phyloP scores from a whole-genome alignment of 1,284 basidiomycete species.

The Volvariella surrecta region DNA sequence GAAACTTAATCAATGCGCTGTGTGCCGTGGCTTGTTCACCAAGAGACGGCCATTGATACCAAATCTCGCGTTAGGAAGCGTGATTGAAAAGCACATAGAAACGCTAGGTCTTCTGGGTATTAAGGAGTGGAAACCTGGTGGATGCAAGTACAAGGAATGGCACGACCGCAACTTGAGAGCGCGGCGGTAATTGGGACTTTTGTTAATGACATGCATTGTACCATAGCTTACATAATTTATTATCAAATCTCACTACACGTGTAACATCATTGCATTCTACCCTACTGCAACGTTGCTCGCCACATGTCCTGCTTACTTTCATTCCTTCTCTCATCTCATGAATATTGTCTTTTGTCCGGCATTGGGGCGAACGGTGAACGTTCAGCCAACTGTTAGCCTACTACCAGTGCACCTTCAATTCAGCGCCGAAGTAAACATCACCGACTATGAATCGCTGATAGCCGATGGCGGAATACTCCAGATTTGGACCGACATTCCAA shows the following conservation, averaged over 20 bases:
- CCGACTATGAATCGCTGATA: conserved; percentile 24
- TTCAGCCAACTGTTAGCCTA: conserved; percentile 14
- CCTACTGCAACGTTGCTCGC: not conserved
- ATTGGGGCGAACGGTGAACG: conserved; percentile 20
- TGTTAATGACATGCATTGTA: too few species aligned
- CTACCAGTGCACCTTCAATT: conserved; percentile 25
- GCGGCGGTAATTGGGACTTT: too few species aligned
- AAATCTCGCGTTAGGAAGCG: conserved; percentile 41
- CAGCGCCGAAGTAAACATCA: conserved; percentile 23
- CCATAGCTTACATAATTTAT: not conserved
- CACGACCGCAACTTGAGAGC: conserved; percentile 18
- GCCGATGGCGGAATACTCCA: conserved; percentile 28
- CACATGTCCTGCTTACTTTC: not conserved
- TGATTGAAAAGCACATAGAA: conserved; percentile 39
- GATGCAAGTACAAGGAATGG: conserved; percentile 36
- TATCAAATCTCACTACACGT: not conserved
- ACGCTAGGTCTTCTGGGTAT: conserved; percentile 29
- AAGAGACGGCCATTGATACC: conserved; percentile 34
- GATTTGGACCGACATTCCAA: conserved; percentile 37
- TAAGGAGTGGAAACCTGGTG: conserved; percentile 36
- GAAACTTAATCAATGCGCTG: conserved; percentile 34
- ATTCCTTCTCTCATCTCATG: not conserved
- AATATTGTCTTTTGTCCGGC: conserved; percentile 26
- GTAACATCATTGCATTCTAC: too few species aligned
- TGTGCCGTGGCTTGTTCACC: conserved; percentile 35